phyloP scores from a whole-genome alignment of 495 filamentous ascomycete genomes.

The Monascus purpureus region DNA sequence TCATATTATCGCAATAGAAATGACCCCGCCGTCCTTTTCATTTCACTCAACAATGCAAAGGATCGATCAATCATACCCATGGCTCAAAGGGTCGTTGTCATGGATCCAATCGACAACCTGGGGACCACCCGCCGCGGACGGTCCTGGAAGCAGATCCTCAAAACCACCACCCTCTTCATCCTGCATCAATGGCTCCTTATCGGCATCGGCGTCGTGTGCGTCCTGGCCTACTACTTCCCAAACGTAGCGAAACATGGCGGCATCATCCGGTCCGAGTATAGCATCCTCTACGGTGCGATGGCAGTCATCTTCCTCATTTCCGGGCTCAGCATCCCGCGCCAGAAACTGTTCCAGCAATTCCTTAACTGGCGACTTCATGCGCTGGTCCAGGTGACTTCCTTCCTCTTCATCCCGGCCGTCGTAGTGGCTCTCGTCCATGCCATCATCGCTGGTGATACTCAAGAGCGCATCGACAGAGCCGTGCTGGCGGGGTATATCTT shows the following conservation, averaged over 20 bases:
- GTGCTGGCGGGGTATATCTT: slow-evolving; percentile 40
- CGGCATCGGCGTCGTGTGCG: slow-evolving; percentile 36
- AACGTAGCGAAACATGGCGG: slow-evolving; percentile 39
- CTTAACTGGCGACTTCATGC: slow-evolving; percentile 39
- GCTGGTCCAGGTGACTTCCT: slow-evolving; percentile 35
- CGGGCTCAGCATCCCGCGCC: slow-evolving; percentile 36
- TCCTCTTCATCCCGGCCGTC: slow-evolving; percentile 36
- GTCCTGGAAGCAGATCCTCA: background rate
- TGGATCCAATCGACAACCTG: too few species aligned
- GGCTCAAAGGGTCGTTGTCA: too few species aligned
- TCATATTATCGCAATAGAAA: too few species aligned
- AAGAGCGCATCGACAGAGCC: slow-evolving; percentile 28
- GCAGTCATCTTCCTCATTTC: slow-evolving; percentile 41
- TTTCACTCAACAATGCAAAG: too few species aligned
- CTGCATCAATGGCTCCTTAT: slow-evolving; percentile 43
- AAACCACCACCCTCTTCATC: slow-evolving; percentile 19
- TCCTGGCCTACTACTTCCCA: slow-evolving; percentile 39
- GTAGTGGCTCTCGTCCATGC: slow-evolving; percentile 30
- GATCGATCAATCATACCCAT: too few species aligned
- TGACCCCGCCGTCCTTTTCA: too few species aligned
- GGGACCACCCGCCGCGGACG: too few species aligned
- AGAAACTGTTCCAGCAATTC: slow-evolving; percentile 34
- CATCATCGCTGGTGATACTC: slow-evolving; percentile 30
- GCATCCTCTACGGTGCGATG: slow-evolving; percentile 38
- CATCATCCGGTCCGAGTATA: slow-evolving; percentile 38